phyloP scores from a whole-genome alignment of 2,329 filamentous ascomycete genomes.

The Mycosphaerella sp. region DNA sequence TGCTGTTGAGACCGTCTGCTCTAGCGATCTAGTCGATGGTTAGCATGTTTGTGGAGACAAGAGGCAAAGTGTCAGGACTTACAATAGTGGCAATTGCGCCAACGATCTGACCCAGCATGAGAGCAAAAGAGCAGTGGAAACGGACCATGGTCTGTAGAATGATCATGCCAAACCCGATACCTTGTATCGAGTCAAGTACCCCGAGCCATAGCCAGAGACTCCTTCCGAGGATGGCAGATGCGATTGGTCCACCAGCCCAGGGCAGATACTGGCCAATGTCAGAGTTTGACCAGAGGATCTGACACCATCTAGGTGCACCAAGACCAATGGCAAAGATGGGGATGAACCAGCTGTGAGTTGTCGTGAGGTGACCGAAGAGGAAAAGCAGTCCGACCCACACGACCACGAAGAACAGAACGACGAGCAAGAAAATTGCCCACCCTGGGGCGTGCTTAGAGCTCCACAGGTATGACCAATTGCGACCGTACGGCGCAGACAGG shows the following conservation, averaged over 20 bases:
- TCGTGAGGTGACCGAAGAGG: constrained; percentile 51
- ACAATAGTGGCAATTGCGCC: constrained; percentile 56
- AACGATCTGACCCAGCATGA: constrained; percentile 56
- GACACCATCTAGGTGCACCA: constrained; percentile 59
- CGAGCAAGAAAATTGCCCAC: constrained; percentile 54
- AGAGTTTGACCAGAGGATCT: constrained; percentile 61
- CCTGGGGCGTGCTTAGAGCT: constrained; percentile 49
- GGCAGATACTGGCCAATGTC: constrained; percentile 57
- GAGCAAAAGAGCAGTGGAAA: constrained; percentile 58
- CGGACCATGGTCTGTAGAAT: constrained; percentile 54
- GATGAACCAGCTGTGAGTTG: constrained; percentile 59
- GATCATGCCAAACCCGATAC: constrained; percentile 63
- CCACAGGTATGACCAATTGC: constrained; percentile 62
- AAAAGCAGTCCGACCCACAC: constrained; percentile 52
- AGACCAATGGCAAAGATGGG: constrained; percentile 63
- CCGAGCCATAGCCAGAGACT: constrained; percentile 63
- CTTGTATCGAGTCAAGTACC: constrained; percentile 58
- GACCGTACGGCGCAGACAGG: constrained; percentile 58
- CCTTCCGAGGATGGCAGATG: constrained; percentile 52
- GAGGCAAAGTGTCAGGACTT: not conserved
- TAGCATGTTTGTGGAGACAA: not conserved
- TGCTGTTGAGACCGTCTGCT: constrained; percentile 54
- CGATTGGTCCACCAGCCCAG: constrained; percentile 52
- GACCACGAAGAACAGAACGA: constrained; percentile 49
- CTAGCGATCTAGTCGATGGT: constrained; percentile 41